Evolutionary conservation across 345 rosid species (phyloP), one percentile per base, ranked within the genome.

Genomic region (Aurinia saxatilis): DNA sequence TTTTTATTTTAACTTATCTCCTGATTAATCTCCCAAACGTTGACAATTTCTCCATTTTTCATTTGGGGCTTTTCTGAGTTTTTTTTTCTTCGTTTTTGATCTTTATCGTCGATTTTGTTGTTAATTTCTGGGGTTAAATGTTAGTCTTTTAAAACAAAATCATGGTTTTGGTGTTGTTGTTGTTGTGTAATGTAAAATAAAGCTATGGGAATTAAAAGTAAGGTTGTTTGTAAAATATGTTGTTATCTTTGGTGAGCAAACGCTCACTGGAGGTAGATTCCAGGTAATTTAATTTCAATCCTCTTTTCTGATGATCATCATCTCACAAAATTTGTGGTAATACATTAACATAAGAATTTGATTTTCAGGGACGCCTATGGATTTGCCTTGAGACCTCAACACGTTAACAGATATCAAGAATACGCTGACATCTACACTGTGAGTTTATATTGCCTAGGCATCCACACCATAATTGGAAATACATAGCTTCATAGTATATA

Each of bases 371-470:
- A 93, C 46, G 73, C 87, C 30, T 87, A 84, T 77, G 99, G 99
- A 70, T 93, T 93, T 80, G 81, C 85, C 73, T 70, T 93, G 84
- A 90, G 99, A 76, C 99, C 97, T 75, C 99, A 93, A 72, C 96
- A 87, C 78, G 27, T 84, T 37, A 86, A 87, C 64, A 78, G 81
- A 80, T 90, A 87, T 68, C 77, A 77, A 73, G 85, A 90, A 66
- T 93, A 87, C 75, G 50, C 61, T 27, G 60, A 52, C 50, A 87
- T 93, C 71, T 90, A 84, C 65, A 76, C 82, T 82, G 96, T 93
- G 75, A 52, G 58, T 51, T 12, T 16, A 1, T 21, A 4, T 21
- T 21, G n/a, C n/a, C n/a, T n/a, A n/a, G n/a, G n/a, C n/a, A n/a
- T n/a, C n/a, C n/a, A n/a, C n/a, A 21, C 25, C 25, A 21, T 21